A percentile compares a stretch with the other conserved stretches of the same genome.
These are phyloP conservation scores for Paecilomyces variotii DNA, from an alignment of 2,329 filamentous ascomycete species.

Conservation along the genomic window DNA sequence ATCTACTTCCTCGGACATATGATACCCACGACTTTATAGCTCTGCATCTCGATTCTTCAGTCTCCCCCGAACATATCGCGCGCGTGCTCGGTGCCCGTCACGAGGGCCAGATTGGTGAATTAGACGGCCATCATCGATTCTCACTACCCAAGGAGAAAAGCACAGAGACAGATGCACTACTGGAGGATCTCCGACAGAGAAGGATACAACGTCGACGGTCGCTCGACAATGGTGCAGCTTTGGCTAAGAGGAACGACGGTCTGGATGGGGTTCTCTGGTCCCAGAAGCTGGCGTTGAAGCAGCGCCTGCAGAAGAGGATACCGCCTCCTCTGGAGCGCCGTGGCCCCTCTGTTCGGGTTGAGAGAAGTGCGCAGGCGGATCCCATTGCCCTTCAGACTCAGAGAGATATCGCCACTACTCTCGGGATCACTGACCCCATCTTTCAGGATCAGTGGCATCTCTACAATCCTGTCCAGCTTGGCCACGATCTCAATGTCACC, in stretches of 20 bases:
- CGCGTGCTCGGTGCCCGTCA: conserved; percentile 65
- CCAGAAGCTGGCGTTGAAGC: conserved; percentile 65
- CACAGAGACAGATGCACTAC: conserved; percentile 43
- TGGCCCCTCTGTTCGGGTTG: conserved; percentile 31
- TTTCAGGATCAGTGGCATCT: conserved; percentile 96
- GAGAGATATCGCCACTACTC: conserved; percentile 50
- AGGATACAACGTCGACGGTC: conserved; percentile 53
- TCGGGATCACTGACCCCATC: conserved; percentile 82
- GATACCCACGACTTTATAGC: conserved; percentile 86
- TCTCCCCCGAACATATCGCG: conserved; percentile 61
- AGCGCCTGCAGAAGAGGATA: conserved; percentile 53
- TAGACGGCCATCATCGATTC: conserved; percentile 79
- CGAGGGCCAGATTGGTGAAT: conserved; percentile 70
- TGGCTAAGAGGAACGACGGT: conserved; percentile 36
- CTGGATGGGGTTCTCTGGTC: conserved; percentile 70
- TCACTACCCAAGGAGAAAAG: conserved; percentile 55
- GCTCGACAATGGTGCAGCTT: conserved; percentile 6
- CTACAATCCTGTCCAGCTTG: conserved; percentile 69
- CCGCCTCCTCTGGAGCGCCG: conserved; percentile 29
- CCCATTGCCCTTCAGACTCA: conserved; percentile 50
- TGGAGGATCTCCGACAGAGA: conserved; percentile 47
- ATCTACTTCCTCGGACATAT: conserved; percentile 60
- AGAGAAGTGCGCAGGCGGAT: conserved; percentile 13
- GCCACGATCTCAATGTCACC: conserved; percentile 95
- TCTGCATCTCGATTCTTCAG: conserved; percentile 64